Percentiles rank a stretch among this genome's conserved stretches.
phyloP scores from a whole-genome alignment of 148 eudicot species.

The Rhododendron vialii region DNA sequence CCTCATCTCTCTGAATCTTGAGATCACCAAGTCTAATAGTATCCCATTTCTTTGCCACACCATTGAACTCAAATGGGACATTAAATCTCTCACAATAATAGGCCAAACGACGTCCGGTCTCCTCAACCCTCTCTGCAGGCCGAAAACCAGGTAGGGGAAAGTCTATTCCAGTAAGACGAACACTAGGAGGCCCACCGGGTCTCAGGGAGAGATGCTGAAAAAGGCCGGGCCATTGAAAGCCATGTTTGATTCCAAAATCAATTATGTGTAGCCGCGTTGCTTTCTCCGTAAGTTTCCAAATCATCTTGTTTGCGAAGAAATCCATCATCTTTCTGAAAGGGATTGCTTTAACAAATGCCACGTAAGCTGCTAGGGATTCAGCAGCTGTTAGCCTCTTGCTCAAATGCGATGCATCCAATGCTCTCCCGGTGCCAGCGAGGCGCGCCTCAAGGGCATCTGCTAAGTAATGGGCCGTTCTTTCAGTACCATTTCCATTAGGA shows the following conservation, averaged over 20 bases:
- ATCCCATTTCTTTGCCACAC: conserved; percentile 51
- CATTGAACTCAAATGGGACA: conserved; percentile 47
- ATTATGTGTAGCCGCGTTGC: conserved; percentile 45
- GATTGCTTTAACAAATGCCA: conserved; percentile 30
- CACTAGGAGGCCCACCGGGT: conserved; percentile 49
- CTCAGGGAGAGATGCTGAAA: conserved; percentile 46
- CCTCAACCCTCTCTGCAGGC: conserved; percentile 52
- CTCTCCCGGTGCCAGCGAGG: conserved; percentile 47
- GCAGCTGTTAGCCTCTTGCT: conserved; percentile 28
- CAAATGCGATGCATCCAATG: conserved; percentile 18
- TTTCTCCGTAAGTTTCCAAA: conserved; percentile 25
- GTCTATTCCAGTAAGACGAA: conserved; percentile 55
- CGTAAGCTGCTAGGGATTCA: conserved; percentile 42
- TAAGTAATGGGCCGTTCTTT: conserved; percentile 30
- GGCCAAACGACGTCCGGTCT: conserved; percentile 43
- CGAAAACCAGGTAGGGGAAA: conserved; percentile 51
- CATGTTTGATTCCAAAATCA: conserved; percentile 60
- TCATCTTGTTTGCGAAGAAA: conserved; percentile 48
- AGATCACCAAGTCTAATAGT: conserved; percentile 36
- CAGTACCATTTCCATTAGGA: conserved; percentile 24
- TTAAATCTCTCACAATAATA: conserved; percentile 43
- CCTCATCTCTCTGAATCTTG: conserved; percentile 23
- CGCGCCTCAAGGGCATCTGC: conserved; percentile 41
- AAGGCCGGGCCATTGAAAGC: conserved; percentile 71
- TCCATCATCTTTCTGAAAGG: conserved; percentile 49